Percentiles rank a stretch among this genome's conserved stretches.
phyloP scores from a whole-genome alignment of 2,329 filamentous ascomycete species.

The Pyrenophora seminiperda region DNA sequence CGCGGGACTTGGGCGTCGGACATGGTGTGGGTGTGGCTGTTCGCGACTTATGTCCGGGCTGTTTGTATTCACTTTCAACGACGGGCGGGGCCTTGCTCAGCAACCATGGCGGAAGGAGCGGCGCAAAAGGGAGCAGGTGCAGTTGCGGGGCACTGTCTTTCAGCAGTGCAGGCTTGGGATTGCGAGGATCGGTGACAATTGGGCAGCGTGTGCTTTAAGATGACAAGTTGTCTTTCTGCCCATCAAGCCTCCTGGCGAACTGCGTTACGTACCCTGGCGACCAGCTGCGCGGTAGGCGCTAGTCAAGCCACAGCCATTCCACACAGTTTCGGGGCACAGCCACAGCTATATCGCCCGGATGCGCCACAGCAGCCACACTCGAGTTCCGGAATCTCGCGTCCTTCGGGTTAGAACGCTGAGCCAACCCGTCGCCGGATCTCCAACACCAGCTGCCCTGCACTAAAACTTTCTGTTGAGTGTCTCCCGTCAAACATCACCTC shows the following conservation, averaged over 20 bases:
- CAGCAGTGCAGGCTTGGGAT: slow-evolving; percentile 3
- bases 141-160: slow-evolving; percentile 10
- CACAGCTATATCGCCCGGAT: too few relatives aligned
- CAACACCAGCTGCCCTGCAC: slow-evolving; percentile 24
- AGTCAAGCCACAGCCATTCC: background rate
- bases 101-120: slow-evolving; percentile 34
- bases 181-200: background rate
- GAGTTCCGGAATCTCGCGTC: slow-evolving; percentile 15
- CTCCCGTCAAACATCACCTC: slow-evolving; percentile 30
- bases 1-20: slow-evolving; percentile 38
- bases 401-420: slow-evolving; percentile 15
- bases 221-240: slow-evolving; percentile 28
- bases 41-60: slow-evolving; percentile 18
- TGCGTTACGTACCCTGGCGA: slow-evolving; percentile 29
- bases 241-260: slow-evolving; percentile 21
- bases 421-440: slow-evolving; percentile 20
- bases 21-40: slow-evolving; percentile 35
- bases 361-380: slow-evolving; percentile 5
- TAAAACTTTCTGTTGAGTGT: slow-evolving; percentile 43
- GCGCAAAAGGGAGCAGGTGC: slow-evolving; percentile 8
- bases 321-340: too few relatives aligned
- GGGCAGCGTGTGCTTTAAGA: slow-evolving; percentile 19
- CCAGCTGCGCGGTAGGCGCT: slow-evolving; percentile 12
- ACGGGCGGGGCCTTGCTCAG: slow-evolving; percentile 25
- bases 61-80: slow-evolving; percentile 22